phyloP scores from a whole-genome alignment of 1,139 yeast species.

The Saccharomyces hybrid region DNA sequence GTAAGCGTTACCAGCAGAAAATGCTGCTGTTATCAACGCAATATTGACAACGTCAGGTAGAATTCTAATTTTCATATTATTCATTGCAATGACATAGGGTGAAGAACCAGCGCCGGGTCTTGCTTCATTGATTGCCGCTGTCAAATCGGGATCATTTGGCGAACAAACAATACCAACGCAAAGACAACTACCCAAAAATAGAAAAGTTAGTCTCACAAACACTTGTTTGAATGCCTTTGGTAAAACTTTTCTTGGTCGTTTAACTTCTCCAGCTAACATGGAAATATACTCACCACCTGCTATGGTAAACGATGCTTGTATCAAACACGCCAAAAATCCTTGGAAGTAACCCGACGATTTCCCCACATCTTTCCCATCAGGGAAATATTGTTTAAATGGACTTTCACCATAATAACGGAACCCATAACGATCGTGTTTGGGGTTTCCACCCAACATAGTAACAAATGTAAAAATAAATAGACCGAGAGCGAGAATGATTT shows the following conservation, averaged over 20 bases:
- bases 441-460: constrained; percentile 83
- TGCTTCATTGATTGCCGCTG: constrained; percentile 38
- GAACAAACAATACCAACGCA: constrained; percentile 54
- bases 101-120: constrained; percentile 55
- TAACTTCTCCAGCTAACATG: constrained; percentile 77
- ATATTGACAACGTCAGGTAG: constrained; percentile 60
- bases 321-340: constrained; percentile 59
- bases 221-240: constrained; percentile 77
- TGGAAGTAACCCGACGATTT: constrained; percentile 51
- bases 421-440: constrained; percentile 55
- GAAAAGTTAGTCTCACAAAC: constrained; percentile 57
- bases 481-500: constrained; percentile 63
- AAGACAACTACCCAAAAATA: constrained; percentile 58
- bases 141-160: constrained; percentile 40
- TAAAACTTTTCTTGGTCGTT: constrained; percentile 66
- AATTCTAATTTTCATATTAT: constrained; percentile 42
- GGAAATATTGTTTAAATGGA: constrained; percentile 47
- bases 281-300: constrained; percentile 83
- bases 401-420: constrained; percentile 55
- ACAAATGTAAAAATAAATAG: constrained; percentile 63
- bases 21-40: constrained; percentile 52
- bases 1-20: constrained; percentile 68
- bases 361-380: constrained; percentile 39
- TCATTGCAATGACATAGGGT: constrained; percentile 60
- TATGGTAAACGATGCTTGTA: constrained; percentile 57